Conservation (phyloP, 2,329 filamentous ascomycete species). For the Neospermospora avenae region DNA sequence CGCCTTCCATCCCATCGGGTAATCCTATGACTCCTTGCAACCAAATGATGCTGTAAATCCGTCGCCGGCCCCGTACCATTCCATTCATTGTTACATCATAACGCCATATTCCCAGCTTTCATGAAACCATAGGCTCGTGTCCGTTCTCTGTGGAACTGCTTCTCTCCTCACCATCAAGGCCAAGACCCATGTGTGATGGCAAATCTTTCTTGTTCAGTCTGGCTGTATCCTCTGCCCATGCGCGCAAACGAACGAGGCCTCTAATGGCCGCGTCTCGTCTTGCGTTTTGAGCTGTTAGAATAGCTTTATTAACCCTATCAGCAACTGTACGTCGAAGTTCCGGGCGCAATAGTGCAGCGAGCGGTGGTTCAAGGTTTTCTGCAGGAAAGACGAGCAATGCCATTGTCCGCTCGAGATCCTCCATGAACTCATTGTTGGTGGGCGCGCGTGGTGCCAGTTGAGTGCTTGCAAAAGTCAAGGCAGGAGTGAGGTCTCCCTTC, state of each 20-base stretch:
- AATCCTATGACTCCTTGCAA: slow-evolving; percentile 1
- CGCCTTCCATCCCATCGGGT: background rate
- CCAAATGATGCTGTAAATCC: background rate
- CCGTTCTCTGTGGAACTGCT: slow-evolving; percentile 23
- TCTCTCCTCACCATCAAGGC: slow-evolving; percentile 28
- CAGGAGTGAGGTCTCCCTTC: slow-evolving; percentile 72
- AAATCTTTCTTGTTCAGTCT: slow-evolving; percentile 35
- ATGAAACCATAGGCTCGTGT: slow-evolving; percentile 34
- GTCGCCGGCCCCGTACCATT: background rate
- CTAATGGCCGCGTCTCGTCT: slow-evolving; percentile 78
- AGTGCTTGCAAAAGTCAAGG: slow-evolving; percentile 80
- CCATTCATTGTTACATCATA: background rate
- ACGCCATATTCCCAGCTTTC: slow-evolving; percentile 13
- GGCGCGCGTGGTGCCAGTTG: slow-evolving; percentile 86
- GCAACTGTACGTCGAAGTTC: slow-evolving; percentile 80
- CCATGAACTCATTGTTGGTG: slow-evolving; percentile 74
- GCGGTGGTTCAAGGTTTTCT: slow-evolving; percentile 72
- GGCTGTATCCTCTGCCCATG: slow-evolving; percentile 68
- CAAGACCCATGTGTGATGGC: slow-evolving; percentile 32
- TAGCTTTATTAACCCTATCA: slow-evolving; percentile 82
- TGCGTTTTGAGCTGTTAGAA: slow-evolving; percentile 69
- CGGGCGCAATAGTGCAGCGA: slow-evolving; percentile 75
- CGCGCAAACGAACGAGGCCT: slow-evolving; percentile 74
- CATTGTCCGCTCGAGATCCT: slow-evolving; percentile 90
- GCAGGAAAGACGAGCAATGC: slow-evolving; percentile 82